Evolutionary conservation across 2,329 filamentous ascomycete species (phyloP), one percentile per base, ranked within the genome.

Genomic region (Beauveria sp.): DNA sequence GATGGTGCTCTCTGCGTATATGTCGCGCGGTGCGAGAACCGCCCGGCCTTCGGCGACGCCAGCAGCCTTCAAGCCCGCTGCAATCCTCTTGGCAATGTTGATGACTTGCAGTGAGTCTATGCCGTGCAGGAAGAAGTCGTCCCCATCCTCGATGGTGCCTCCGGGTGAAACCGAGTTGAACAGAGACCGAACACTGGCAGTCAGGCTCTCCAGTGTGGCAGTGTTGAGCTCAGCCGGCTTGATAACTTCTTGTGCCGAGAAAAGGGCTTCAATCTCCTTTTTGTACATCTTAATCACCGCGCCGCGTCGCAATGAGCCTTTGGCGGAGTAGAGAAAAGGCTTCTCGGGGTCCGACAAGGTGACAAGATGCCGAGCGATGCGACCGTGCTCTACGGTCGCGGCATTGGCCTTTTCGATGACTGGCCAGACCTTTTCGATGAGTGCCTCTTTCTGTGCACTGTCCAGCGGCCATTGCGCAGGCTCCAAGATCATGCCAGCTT

Each of bases 401-500:
- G 72, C 69, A 65, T 82, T 82, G 2, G 73, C 76, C 9, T 71
- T 64, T 26, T 76, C 71, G 2, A 82, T 70, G 3, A 69, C 43
- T 0, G 77, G 74, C 79, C 78, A 82, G 2, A 81, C 63, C 1
- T 65, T 67, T 0, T 78, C 76, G 18, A 82, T 66, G 1, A 81
- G 64, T 1, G 66, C 55, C n/a, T 65, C 40, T 7, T 40, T 44
- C 6, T 65, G 67, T 5, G 63, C 64, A 8, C 68, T 61, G 1
- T 63, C 67, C 37, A 66, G 55, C 0, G 75, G 75, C 1, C 68
- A 50, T 2, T 55, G 62, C 2, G 59, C 40, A 0, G 79, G 78
- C 62, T 84, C 82, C 44, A 83, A 63, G 5, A 83, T 69, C 3
- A 83, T 64, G 0, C 74, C 76, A 0, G 80, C 71, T 64, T 82